phyloP scores from a whole-genome alignment of 148 eudicot genomes.

The Amaranthus palmeri region DNA sequence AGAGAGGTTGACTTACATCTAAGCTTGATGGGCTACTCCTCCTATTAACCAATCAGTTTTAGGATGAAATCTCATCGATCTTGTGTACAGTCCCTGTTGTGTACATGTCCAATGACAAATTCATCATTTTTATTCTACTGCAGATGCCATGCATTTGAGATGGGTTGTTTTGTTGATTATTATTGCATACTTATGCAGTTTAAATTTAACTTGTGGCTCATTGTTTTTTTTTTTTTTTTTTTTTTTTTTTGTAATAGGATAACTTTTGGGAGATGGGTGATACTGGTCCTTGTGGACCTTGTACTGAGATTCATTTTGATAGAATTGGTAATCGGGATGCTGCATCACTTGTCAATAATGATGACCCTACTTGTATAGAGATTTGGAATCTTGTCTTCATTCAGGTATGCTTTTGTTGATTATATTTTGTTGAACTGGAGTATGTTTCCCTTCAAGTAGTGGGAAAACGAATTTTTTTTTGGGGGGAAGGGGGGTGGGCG shows the following conservation, averaged over 20 bases:
- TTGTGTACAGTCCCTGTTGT: no score
- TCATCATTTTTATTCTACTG: no score
- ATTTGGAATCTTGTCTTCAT: constrained; percentile 98
- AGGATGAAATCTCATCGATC: no score
- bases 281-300: constrained; percentile 99
- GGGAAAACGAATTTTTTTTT: not conserved
- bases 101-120: no score
- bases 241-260: constrained; percentile 48
- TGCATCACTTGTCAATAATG: constrained; percentile 81
- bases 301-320: constrained; percentile 96
- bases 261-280: constrained; percentile 99
- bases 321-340: constrained; percentile 93
- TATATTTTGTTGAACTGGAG: not conserved
- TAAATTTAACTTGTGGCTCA: not conserved
- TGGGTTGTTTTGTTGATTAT: not conserved
- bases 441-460: not conserved
- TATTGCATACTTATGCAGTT: not conserved
- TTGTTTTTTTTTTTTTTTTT: no score
- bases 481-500: no score
- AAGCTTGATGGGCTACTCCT: no score
- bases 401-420: constrained; percentile 50
- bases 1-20: no score
- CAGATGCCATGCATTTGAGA: not conserved
- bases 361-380: constrained; percentile 94
- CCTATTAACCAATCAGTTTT: no score